Evolutionary conservation across 2,329 filamentous ascomycete species (phyloP), one percentile per base, ranked within the genome.

Genomic region (Monilinia laxa): DNA sequence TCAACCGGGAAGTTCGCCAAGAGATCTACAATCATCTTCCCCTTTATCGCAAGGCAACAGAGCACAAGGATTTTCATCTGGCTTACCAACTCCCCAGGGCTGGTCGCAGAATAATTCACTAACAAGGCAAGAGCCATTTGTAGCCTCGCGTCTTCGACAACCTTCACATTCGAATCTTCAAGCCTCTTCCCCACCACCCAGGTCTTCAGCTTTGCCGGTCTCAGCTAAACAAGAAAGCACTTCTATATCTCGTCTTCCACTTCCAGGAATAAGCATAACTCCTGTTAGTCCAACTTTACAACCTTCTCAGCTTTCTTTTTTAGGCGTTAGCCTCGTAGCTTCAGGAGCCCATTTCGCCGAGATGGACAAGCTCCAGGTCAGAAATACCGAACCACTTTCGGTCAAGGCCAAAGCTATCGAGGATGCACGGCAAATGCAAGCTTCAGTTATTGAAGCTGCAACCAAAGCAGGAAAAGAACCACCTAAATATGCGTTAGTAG

Each of bases 391-490:
- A 58, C 35, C 63, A 35, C 69, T 59, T 64, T 62, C 67, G 38
- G 57, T 69, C 40, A 75, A 71, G 66, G 55, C 68, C 25, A 73
- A 73, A 64, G 73, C 73, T 38, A 79, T 88, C 42, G 84, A 90
- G 75, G 89, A 91, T 82, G 89, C 89, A 42, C 83, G 84, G 71
- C 86, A 89, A 71, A 90, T 90, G 87, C 86, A 90, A 76, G 80
- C 82, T 57, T 78, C 83, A 2, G 86, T 91, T 38, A 79, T 84
- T 58, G 87, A 90, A 70, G 81, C 86, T 68, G 88, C 87, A 70
- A 81, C 81, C 66, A 85, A 85, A 66, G 79, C 81, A 42, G 85
- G 85, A 51, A 85, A 86, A 67, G 82, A 86, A 35, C 80, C 84
- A 5, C 90, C 89, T 1, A 83, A 82, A 18, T 92, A 91, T 71